Conservation (phyloP, 1,284 basidiomycete species). For the Kalmanozyma brasiliensis region DNA sequence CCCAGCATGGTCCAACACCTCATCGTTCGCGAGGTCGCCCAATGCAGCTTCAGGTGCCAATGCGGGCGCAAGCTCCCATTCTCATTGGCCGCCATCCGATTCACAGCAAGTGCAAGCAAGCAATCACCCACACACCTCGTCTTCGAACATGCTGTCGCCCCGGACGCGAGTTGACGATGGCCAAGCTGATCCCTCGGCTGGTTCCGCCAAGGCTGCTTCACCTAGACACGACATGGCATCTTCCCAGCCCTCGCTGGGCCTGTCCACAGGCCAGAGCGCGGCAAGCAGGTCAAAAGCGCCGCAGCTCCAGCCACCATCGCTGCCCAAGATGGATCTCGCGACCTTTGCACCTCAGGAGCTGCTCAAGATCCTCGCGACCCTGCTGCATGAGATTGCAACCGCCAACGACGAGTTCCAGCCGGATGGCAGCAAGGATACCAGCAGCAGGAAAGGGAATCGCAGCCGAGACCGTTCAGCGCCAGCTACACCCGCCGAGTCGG, state of each 20-base stretch:
- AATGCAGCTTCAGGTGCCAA: background rate
- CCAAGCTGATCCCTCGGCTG: background rate
- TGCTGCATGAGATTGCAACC: conserved; percentile 89
- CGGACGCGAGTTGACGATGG: conserved; percentile 17
- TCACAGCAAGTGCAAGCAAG: background rate
- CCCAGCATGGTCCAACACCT: conserved; percentile 1
- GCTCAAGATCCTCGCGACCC: conserved; percentile 84
- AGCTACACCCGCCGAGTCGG: conserved; percentile 17
- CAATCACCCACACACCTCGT: conserved; percentile 3
- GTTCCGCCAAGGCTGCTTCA: background rate
- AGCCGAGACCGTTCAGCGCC: conserved; percentile 34
- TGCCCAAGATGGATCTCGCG: conserved; percentile 72
- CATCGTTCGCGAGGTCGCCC: too few relatives aligned
- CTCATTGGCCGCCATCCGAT: conserved; percentile 1
- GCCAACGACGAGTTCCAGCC: conserved; percentile 78
- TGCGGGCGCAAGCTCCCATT: background rate
- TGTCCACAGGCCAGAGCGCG: conserved; percentile 12
- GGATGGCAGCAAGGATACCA: conserved; percentile 34
- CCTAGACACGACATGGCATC: conserved; percentile 2
- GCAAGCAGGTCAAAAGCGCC: conserved; percentile 7
- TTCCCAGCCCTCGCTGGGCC: conserved; percentile 10
- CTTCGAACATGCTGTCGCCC: conserved; percentile 14
- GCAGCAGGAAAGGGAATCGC: conserved; percentile 18
- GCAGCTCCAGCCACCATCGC: conserved; percentile 18
- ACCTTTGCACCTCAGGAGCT: conserved; percentile 75